Evolutionary conservation across 371 early-diverging fungal species (phyloP), one percentile per base, ranked within the genome.

Genomic region (Encephalitozoon cuniculi): DNA sequence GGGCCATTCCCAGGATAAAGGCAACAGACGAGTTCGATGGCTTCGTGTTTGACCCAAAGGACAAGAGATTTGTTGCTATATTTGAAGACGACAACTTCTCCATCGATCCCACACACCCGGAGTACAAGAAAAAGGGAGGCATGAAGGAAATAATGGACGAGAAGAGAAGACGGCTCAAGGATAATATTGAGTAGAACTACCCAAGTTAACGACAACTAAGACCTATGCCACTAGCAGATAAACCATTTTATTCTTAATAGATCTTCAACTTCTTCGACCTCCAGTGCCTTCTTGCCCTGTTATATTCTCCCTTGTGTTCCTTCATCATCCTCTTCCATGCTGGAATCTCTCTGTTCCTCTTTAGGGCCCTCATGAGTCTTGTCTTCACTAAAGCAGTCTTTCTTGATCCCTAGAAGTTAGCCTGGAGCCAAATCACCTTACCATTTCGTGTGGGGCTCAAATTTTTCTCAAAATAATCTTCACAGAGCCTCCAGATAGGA

Each of bases 321-420:
- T 76, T 78, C 23, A 82, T 52, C 34, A 46, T 26, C 74, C 84
- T 82, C 44, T 84, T 84, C 82, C 82, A 84, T 53, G 79, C 74
- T 21, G 84, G 84, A 12, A 82, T 69, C 11, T 74, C 53, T 76
- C 78, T 79, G 74, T 84, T 84, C 32, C 52, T 74, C 66, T 63
- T 76, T 52, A 76, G 69, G 64, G 84, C 84, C 55, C 44, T 81
- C 59, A 76, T 74, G 51, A 84, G 53, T 76, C 82, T 75, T 68
- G 64, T 79, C 76, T 84, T 84, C n/a, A 84, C 70, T 32, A 81
- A 70, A 63, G 34, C 46, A 37, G 81, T 72, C 53, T 80, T 80
- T 63, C 70, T 67, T 26, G 74, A 77, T 68, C 81, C 81, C 81
- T 59, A 59, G 18, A 43, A 59, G 15, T 59, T 59, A 59, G 18